Evolutionary conservation across 768 basidiomycete species (phyloP).

Genomic region (Amanita phalloides): DNA sequence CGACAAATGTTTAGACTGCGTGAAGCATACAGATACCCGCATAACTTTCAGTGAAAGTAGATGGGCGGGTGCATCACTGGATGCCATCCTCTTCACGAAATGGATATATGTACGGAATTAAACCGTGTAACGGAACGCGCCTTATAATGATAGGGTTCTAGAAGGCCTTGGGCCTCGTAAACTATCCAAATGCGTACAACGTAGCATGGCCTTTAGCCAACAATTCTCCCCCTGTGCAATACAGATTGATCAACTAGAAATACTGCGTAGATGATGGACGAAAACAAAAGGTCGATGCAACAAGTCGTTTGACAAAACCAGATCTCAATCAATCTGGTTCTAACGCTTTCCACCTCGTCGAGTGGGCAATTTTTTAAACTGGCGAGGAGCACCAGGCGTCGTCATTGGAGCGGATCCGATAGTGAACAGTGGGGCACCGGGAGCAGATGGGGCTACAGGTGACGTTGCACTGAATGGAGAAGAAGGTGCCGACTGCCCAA

Average conservation of each 20-base stretch:
- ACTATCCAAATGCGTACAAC: constrained; percentile 9
- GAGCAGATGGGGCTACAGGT: constrained; percentile 22
- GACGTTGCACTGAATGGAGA: constrained; percentile 36
- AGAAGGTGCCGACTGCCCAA: constrained; percentile 28
- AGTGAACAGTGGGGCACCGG: constrained; percentile 39
- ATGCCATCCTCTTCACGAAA: constrained; percentile 2
- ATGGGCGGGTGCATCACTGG: constrained; percentile 46
- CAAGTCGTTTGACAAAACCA: background rate
- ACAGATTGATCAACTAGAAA: constrained; percentile 8
- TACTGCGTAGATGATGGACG: constrained; percentile 4
- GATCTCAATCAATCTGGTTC: background rate
- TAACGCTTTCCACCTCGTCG: constrained; percentile 32
- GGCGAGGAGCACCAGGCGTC: constrained; percentile 22
- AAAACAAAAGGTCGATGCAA: background rate
- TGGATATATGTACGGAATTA: background rate
- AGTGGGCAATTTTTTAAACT: constrained; percentile 47
- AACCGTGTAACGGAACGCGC: background rate
- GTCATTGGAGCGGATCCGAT: constrained; percentile 46
- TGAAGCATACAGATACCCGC: constrained; percentile 64
- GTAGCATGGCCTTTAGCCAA: constrained; percentile 15
- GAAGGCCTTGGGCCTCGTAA: constrained; percentile 16
- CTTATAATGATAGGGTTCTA: background rate
- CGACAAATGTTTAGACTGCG: constrained; percentile 1
- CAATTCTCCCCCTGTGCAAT: constrained; percentile 8
- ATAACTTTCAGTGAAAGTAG: constrained; percentile 77